phyloP scores from a whole-genome alignment of 257 asterid genomes.

The Sherardia arvensis region DNA sequence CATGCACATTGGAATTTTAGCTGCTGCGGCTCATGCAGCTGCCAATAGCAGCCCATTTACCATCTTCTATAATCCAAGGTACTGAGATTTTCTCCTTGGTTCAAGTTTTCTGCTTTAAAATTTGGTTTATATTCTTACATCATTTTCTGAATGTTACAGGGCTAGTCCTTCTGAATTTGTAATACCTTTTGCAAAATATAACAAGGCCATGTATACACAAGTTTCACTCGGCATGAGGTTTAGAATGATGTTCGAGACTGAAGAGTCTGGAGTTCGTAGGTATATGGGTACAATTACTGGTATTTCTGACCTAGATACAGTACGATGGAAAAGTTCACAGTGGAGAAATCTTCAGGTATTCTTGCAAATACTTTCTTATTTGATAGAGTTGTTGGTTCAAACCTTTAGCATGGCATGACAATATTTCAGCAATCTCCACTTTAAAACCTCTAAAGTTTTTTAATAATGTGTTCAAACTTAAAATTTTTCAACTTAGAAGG shows the following conservation, averaged over 20 bases:
- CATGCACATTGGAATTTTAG: conserved; percentile 96
- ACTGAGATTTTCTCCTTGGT: not conserved
- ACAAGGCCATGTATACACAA: conserved; percentile 84
- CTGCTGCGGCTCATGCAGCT: conserved; percentile 99
- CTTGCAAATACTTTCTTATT: conserved; percentile 1
- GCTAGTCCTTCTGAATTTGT: conserved; percentile 95
- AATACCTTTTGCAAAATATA: conserved; percentile 84
- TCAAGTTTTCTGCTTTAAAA: not conserved
- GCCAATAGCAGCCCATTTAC: conserved; percentile 89
- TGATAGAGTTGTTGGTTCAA: not conserved
- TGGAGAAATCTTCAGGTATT: conserved; percentile 97
- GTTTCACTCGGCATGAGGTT: conserved; percentile 87
- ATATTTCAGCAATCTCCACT: not conserved
- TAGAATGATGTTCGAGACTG: conserved; percentile 98
- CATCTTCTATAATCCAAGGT: conserved; percentile 93
- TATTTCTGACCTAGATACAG: conserved; percentile 67
- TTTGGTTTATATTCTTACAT: not conserved
- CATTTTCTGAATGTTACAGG: conserved; percentile 32
- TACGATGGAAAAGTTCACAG: conserved; percentile 83
- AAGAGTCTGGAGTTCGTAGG: conserved; percentile 87
- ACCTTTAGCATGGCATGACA: too few relatives aligned
- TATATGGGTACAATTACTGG: conserved; percentile 92
- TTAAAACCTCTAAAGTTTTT: not conserved
- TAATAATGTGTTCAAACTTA: not conserved
- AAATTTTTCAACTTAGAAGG: not conserved